A percentile compares a stretch with the other conserved stretches of the same genome.
phyloP scores from a whole-genome alignment of 2,329 filamentous ascomycete genomes.

The Pseudogymnoascus sp. region DNA sequence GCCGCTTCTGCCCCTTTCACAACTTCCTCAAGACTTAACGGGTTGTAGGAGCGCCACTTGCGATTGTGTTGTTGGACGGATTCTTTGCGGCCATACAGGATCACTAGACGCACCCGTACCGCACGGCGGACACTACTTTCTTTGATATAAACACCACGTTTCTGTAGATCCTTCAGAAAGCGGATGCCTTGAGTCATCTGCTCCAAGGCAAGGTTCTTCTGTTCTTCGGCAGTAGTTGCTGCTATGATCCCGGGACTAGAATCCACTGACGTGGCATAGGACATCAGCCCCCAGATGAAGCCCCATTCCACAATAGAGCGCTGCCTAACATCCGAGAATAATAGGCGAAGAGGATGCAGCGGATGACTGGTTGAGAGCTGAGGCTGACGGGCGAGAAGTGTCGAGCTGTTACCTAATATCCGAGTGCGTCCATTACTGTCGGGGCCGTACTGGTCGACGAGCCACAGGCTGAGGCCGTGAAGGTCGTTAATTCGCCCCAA shows the following conservation, averaged over 20 bases:
- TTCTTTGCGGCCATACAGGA: conserved; percentile 19
- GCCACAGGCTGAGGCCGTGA: conserved; percentile 39
- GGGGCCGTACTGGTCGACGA: conserved; percentile 34
- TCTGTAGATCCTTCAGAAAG: conserved; percentile 20
- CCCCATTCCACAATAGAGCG: conserved; percentile 41
- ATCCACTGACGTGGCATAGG: not conserved
- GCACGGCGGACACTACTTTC: conserved; percentile 15
- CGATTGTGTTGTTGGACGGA: conserved; percentile 18
- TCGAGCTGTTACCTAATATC: conserved; percentile 10
- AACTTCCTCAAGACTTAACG: conserved; percentile 13
- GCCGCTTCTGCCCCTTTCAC: conserved; percentile 17
- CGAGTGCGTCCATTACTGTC: not conserved
- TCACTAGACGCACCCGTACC: conserved; percentile 21
- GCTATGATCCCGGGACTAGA: not conserved
- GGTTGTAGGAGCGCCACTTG: conserved; percentile 10
- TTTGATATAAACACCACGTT: conserved; percentile 10
- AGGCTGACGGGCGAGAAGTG: conserved; percentile 11
- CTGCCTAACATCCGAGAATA: conserved; percentile 37
- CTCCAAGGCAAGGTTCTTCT: not conserved
- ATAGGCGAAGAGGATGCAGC: conserved; percentile 28
- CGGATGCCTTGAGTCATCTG: conserved; percentile 20
- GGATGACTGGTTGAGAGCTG: conserved; percentile 17
- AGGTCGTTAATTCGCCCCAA: conserved; percentile 41
- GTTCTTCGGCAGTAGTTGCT: not conserved
- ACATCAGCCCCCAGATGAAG: conserved; percentile 28